These are phyloP conservation scores for Kwoniella heveanensis DNA, from an alignment of 768 basidiomycete species.

Conservation along the genomic window DNA sequence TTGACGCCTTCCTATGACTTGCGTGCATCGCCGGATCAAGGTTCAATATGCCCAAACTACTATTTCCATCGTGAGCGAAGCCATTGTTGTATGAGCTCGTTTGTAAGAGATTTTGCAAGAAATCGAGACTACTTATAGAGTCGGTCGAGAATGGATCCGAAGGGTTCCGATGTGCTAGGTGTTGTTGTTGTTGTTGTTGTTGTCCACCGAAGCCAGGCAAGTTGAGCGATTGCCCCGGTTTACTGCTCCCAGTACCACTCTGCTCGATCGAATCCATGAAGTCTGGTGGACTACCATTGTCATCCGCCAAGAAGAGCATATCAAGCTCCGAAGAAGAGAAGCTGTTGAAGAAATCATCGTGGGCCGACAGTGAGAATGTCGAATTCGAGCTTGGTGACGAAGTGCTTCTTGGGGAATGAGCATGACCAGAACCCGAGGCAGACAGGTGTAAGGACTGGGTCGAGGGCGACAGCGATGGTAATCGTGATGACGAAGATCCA, in stretches of 20 bases:
- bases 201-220: constrained; percentile 11
- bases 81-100: neutral
- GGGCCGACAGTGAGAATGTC: constrained; percentile 28
- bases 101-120: constrained; percentile 18
- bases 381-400: constrained; percentile 35
- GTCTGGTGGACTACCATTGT: constrained; percentile 1
- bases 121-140: constrained; percentile 13
- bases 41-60: constrained; percentile 27
- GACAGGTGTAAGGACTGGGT: constrained; percentile 20
- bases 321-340: constrained; percentile 38
- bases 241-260: neutral
- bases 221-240: constrained; percentile 15
- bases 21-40: neutral
- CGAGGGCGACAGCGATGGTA: constrained; percentile 35
- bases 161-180: constrained; percentile 1
- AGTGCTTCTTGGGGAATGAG: constrained; percentile 37
- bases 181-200: neutral
- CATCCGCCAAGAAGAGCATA: constrained; percentile 26
- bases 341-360: constrained; percentile 38
- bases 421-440: constrained; percentile 9
- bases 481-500: constrained; percentile 25
- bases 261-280: neutral
- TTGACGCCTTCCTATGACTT: neutral
- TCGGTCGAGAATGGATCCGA: constrained; percentile 7
- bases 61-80: constrained; percentile 4